A percentile compares a stretch with the other conserved stretches of the same genome.
Evolutionary conservation across 2,329 filamentous ascomycete species (phyloP).

Genomic region (Fusarium euwallaceae): DNA sequence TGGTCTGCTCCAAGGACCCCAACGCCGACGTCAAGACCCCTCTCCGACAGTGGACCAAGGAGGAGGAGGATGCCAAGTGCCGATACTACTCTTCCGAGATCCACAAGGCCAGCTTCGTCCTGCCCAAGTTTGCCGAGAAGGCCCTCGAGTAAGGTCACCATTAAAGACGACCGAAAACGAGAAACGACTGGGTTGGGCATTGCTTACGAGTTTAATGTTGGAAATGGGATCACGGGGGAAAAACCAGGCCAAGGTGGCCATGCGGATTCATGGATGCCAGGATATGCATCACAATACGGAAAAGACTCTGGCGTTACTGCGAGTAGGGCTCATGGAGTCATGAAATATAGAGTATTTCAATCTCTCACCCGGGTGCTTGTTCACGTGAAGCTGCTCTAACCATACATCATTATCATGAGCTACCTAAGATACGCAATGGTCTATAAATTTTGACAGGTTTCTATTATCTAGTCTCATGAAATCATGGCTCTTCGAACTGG

Average conservation of each 20-base stretch:
- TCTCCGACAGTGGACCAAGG: constrained; percentile 81
- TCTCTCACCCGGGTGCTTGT: constrained; percentile 5
- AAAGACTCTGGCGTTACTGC: constrained; percentile 33
- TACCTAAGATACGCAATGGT: neutral
- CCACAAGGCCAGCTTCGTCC: constrained; percentile 92
- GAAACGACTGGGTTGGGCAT: constrained; percentile 21
- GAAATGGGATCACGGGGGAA: constrained; percentile 31
- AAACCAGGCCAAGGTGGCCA: constrained; percentile 34
- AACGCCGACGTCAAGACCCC: constrained; percentile 87
- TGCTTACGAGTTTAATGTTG: constrained; percentile 41
- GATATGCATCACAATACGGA: constrained; percentile 17
- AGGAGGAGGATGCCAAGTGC: constrained; percentile 94
- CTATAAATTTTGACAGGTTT: neutral
- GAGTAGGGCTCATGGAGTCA: constrained; percentile 34
- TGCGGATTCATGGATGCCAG: constrained; percentile 35
- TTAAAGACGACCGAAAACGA: neutral
- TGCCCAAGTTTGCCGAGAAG: constrained; percentile 94
- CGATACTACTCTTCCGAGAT: constrained; percentile 98
- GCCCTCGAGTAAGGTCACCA: constrained; percentile 65
- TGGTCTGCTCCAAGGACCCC: constrained; percentile 98
- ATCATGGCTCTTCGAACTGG: constrained; percentile 49
- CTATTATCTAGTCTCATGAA: constrained; percentile 20
- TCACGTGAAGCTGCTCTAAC: neutral
- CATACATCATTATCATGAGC: neutral
- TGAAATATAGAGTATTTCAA: constrained; percentile 36